Conservation (phyloP, 2,329 filamentous ascomycete genomes). For the Colletotrichum lentis region DNA sequence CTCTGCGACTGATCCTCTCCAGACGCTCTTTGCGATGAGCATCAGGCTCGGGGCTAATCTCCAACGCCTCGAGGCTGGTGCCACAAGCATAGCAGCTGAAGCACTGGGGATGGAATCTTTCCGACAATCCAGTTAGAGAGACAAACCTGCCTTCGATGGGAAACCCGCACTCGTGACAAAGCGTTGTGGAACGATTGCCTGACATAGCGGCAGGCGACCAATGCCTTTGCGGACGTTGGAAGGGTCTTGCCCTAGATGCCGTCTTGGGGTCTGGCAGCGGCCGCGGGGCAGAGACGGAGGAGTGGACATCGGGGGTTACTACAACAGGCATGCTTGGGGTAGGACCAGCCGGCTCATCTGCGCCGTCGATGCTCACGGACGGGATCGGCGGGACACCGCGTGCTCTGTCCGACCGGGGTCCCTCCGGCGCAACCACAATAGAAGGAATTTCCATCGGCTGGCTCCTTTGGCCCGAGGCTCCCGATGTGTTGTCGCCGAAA, state of each 20-base stretch:
- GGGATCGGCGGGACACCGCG: conserved; percentile 50
- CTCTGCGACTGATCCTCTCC: conserved; percentile 72
- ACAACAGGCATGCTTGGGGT: conserved; percentile 47
- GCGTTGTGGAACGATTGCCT: conserved; percentile 46
- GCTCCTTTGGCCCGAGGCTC: conserved; percentile 54
- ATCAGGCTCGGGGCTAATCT: conserved; percentile 93
- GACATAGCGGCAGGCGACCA: conserved; percentile 64
- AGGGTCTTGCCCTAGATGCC: conserved; percentile 43
- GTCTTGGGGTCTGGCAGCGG: conserved; percentile 59
- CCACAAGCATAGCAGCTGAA: conserved; percentile 90
- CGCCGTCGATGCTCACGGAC: conserved; percentile 55
- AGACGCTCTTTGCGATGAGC: conserved; percentile 74
- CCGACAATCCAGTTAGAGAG: conserved; percentile 73
- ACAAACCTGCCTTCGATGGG: conserved; percentile 93
- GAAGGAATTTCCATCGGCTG: conserved; percentile 58
- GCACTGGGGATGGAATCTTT: conserved; percentile 91
- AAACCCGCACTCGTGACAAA: conserved; percentile 83
- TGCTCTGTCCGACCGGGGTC: conserved; percentile 44
- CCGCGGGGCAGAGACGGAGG: conserved; percentile 42
- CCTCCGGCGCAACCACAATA: conserved; percentile 63
- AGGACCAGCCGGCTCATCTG: conserved; percentile 23
- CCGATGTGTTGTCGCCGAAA: conserved; percentile 12
- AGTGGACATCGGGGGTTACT: conserved; percentile 56
- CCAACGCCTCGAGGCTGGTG: conserved; percentile 89
- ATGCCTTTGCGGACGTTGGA: conserved; percentile 59